phyloP scores from a whole-genome alignment of 2,329 filamentous ascomycete genomes.

The Aspergillus carbonarius region DNA sequence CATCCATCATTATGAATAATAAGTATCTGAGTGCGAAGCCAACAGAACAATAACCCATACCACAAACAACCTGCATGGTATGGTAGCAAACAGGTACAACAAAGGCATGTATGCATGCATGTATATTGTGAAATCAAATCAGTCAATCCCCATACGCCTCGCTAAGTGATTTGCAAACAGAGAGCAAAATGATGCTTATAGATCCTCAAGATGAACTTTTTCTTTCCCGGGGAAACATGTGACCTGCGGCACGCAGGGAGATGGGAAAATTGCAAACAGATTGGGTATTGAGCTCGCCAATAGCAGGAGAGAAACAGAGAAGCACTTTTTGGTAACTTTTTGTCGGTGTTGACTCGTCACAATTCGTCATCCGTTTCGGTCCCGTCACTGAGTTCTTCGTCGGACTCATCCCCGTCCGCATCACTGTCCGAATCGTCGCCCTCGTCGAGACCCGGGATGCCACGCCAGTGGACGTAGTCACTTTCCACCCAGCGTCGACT shows the following conservation, averaged over 20 bases:
- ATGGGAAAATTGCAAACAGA: background rate
- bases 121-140: background rate
- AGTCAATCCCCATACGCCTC: background rate
- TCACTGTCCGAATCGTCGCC: conserved; percentile 51
- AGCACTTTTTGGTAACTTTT: conserved; percentile 5
- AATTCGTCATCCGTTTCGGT: conserved; percentile 46
- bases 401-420: conserved; percentile 33
- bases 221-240: background rate
- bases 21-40: too few relatives aligned
- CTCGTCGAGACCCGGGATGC: conserved; percentile 67
- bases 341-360: conserved; percentile 1
- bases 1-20: background rate
- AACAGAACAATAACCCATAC: background rate
- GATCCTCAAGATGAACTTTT: background rate
- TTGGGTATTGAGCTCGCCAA: conserved; percentile 9
- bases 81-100: background rate
- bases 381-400: conserved; percentile 41
- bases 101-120: background rate
- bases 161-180: background rate
- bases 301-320: background rate
- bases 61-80: background rate
- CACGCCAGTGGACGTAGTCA: conserved; percentile 79
- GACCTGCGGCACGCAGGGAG: background rate
- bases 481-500: conserved; percentile 85
- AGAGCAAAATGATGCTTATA: background rate